Conservation (phyloP, 1,139 yeast genomes). For the Pneumocystis jirovecii region DNA sequence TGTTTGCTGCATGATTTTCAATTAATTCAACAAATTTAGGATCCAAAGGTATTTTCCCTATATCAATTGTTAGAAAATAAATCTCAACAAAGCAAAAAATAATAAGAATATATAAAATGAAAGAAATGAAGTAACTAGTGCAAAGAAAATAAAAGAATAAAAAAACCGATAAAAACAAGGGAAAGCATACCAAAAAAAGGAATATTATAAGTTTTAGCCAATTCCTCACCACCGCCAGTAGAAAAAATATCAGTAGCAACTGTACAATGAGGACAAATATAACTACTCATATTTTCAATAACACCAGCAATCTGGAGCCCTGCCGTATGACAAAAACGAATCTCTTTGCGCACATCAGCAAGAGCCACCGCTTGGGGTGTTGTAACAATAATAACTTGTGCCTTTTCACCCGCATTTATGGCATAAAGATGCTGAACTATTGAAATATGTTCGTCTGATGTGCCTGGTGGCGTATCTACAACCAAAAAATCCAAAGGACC, state of each 20-base stretch:
- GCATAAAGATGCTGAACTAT: slow-evolving; percentile 76
- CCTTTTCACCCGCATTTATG: slow-evolving; percentile 38
- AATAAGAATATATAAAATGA: too few species aligned
- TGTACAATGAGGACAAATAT: slow-evolving; percentile 83
- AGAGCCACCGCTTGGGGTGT: slow-evolving; percentile 93
- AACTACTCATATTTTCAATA: slow-evolving; percentile 94
- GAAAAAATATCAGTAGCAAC: slow-evolving; percentile 80
- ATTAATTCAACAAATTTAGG: background rate
- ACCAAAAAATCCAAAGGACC: slow-evolving; percentile 65
- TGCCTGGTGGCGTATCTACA: slow-evolving; percentile 95
- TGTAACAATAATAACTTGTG: slow-evolving; percentile 66
- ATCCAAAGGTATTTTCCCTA: slow-evolving; percentile 1
- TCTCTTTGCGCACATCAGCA: slow-evolving; percentile 85
- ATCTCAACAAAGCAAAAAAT: too few species aligned
- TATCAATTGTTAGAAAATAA: background rate
- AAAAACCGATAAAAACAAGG: slow-evolving; percentile 48
- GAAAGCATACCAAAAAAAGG: slow-evolving; percentile 60
- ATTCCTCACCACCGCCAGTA: slow-evolving; percentile 74
- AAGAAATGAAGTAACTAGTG: slow-evolving; percentile 28
- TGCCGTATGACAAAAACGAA: slow-evolving; percentile 82
- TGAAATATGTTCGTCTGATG: slow-evolving; percentile 88
- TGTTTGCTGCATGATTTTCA: background rate
- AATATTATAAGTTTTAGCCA: slow-evolving; percentile 47
- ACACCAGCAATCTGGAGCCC: slow-evolving; percentile 67
- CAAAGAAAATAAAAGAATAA: slow-evolving; percentile 48